Base-by-base conservation (phyloP, 495 filamentous ascomycete species). In the Neurospora terricola region DNA sequence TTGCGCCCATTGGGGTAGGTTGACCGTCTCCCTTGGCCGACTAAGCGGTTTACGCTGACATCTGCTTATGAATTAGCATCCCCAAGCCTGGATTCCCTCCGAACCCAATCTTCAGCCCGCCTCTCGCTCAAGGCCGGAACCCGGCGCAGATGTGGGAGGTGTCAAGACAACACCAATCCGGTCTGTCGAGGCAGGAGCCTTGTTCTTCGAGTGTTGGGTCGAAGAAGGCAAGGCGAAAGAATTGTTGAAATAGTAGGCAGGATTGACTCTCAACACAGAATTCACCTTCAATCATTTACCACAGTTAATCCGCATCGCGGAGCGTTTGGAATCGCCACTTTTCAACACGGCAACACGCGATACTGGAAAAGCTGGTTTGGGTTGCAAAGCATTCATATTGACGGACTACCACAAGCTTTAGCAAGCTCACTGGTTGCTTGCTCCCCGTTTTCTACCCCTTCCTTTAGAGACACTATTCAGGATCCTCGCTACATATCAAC, bases 1-100 rank as follows among this genome's bases (percentile, higher is more conserved):
- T 90, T 45, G 88, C 91, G 27, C 96, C 94, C n/a, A 89, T 94
- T 75, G 90, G 90, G 48, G 89, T 85, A 83, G 78, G 83, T 82
- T 18, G 23, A 38, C 71, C 18, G 54, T 68, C 36, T 66, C 38
- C n/a, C 9, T 38, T 39, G 30, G 21, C 39, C 69, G 14, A 21
- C 11, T 14, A 21, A 37, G 38, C 27, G 30, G 18, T 43, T 48
- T 18, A 38, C 21, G 59, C 34, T 62, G 66, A 37, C 62, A 7
- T n/a, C 37, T 71, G 7, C 9, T 38, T 45, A n/a, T 48, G 10
- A 66, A 27, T 12, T 36, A 86, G 81, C 87, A 91, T 78, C 89
- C 89, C 5, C 90, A 91, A 81, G 84, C 88, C 6, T 92, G 90
- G 90, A 87, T 92, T 36, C 89, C 90, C 6, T 86, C 87, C 2